Base-by-base conservation (phyloP, 495 filamentous ascomycete species). In the Hypoxylon trugodes region DNA sequence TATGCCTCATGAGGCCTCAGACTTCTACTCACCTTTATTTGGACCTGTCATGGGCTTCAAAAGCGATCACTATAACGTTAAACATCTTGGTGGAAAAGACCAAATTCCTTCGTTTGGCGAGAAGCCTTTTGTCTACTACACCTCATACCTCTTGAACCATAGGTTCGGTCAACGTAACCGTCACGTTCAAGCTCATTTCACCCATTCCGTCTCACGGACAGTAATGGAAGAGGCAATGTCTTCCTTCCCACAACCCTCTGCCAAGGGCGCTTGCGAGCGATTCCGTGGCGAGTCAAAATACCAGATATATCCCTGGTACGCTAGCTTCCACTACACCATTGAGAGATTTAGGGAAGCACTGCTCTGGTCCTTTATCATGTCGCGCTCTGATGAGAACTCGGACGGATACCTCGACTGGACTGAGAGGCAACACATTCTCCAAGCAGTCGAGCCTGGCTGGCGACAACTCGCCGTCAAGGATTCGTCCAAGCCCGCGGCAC, bases 81-180 rank as follows among this genome's bases (percentile, higher is more conserved):
- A 71, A 46, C 68, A 59, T 1, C 66, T 72, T 9, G 57, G 59
- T 15, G 66, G 66, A 22, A 66, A 66, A n/a, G 41, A 47, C 10
- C 36, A 56, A n/a, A 69, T 72, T n/a, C 77, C 77, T 10, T 73
- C 74, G 13, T 79, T 79, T 45, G 77, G 77, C 35, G 77, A 79
- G 65, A 78, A 77, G 49, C 77, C 77, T 0, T 79, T 72, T 47
- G 73, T 75, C 15, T 78, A 78, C 46, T 79, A 79, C 55, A 79
- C 77, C 6, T 79, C 77, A 1, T 78, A 76, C 72, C 69, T 79
- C 16, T 61, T 79, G 3, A 79, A 79, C 47, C 74, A 73, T 16
- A 69, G 77, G 7, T 79, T 79, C 35, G 77, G 77, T 25, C 68
- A 70, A 10, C 74, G 77, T 16, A 76, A 77, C 50, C 76, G 77